Evolutionary conservation across 164 flowering plant species (phyloP).

Genomic region (Stephania yunnanensis): DNA sequence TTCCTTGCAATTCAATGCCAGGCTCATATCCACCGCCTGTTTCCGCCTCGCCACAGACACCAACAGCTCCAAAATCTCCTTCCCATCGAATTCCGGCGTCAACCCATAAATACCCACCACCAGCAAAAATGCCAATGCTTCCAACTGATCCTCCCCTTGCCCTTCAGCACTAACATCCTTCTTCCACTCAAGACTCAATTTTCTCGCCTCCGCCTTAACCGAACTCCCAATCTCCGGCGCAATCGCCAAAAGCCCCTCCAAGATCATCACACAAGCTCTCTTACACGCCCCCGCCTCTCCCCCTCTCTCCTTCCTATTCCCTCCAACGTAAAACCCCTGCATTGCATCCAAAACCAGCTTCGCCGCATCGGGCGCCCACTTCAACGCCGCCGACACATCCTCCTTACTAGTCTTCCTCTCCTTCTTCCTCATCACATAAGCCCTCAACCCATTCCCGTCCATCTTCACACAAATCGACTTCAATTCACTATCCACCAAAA

Average conservation of each 20-base stretch:
- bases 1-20: slow-evolving; percentile 29
- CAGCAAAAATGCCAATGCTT: slow-evolving; percentile 43
- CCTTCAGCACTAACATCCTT: slow-evolving; percentile 24
- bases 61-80: slow-evolving; percentile 38
- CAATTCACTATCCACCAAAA: slow-evolving; percentile 23
- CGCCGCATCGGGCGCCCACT: slow-evolving; percentile 40
- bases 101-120: slow-evolving; percentile 46
- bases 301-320: slow-evolving; percentile 3
- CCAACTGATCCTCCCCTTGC: slow-evolving; percentile 26
- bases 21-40: slow-evolving; percentile 38
- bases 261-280: slow-evolving; percentile 33
- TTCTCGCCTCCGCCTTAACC: slow-evolving; percentile 39
- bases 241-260: slow-evolving; percentile 38
- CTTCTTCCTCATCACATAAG: slow-evolving; percentile 25
- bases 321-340: slow-evolving; percentile 30
- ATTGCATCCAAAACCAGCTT: slow-evolving; percentile 51
- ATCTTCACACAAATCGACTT: slow-evolving; percentile 37
- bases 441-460: slow-evolving; percentile 49
- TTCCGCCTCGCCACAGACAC: slow-evolving; percentile 27
- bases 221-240: slow-evolving; percentile 14
- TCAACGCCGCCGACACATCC: slow-evolving; percentile 31
- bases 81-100: slow-evolving; percentile 25
- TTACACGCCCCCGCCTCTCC: slow-evolving; percentile 5
- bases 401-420: slow-evolving; percentile 21
- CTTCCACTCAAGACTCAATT: slow-evolving; percentile 55